These are phyloP conservation scores for Millerozyma miso DNA, from an alignment of 805 yeast genomes.

Conservation along the genomic window DNA sequence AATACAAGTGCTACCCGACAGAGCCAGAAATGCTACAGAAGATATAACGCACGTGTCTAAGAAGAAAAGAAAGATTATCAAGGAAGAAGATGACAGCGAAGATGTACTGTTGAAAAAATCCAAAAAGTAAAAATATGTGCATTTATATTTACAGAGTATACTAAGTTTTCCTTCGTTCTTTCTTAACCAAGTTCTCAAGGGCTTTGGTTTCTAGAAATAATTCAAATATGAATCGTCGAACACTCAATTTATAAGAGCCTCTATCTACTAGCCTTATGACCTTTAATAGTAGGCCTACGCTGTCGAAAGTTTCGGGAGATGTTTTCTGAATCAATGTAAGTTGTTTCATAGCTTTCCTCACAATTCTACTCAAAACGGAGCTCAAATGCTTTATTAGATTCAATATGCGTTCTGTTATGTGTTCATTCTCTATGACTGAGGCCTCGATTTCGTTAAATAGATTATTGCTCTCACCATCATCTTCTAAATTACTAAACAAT, in stretches of 20 bases:
- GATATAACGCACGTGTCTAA: neutral
- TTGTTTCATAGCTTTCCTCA: conserved; percentile 54
- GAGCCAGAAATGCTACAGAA: conserved; percentile 14
- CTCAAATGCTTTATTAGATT: conserved; percentile 49
- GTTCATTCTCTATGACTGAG: conserved; percentile 8
- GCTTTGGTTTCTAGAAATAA: conserved; percentile 49
- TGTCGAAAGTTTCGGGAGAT: conserved; percentile 51
- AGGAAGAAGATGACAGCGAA: conserved; percentile 7
- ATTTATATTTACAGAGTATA: conserved; percentile 1
- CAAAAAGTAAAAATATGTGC: neutral
- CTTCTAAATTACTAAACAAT: conserved; percentile 15
- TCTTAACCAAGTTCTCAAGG: conserved; percentile 48
- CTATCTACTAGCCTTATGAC: conserved; percentile 48
- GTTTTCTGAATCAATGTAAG: conserved; percentile 50
- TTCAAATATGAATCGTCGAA: conserved; percentile 63
- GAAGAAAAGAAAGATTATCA: conserved; percentile 8
- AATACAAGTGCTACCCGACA: conserved; percentile 18
- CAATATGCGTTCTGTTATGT: conserved; percentile 21
- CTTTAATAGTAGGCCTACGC: conserved; percentile 50
- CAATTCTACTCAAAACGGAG: conserved; percentile 34
- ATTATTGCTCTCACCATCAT: conserved; percentile 1
- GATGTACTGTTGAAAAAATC: conserved; percentile 5
- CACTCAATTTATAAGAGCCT: conserved; percentile 59
- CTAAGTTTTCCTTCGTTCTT: conserved; percentile 32
- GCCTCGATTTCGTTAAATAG: conserved; percentile 9